phyloP scores from a whole-genome alignment of 345 rosid genomes.

The Lepidium sativum region DNA sequence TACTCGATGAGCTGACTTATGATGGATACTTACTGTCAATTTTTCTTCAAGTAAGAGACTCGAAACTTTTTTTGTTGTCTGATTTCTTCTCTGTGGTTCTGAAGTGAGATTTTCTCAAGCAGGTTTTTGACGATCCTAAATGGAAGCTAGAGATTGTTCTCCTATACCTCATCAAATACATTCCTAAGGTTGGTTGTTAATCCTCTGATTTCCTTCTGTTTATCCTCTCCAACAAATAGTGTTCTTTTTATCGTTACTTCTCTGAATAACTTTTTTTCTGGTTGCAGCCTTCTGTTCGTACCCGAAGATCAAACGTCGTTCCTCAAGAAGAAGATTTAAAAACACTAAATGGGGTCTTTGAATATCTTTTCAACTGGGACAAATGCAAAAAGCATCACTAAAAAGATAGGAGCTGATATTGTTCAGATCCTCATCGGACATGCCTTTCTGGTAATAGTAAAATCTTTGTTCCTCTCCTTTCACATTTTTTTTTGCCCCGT shows the following conservation, averaged over 20 bases:
- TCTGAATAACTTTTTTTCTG: neutral
- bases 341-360: slow-evolving; percentile 47
- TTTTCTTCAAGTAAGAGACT: slow-evolving; percentile 52
- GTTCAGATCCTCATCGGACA: slow-evolving; percentile 76
- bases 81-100: neutral
- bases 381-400: slow-evolving; percentile 38
- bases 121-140: slow-evolving; percentile 62
- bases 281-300: slow-evolving; percentile 54
- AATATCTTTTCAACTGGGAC: slow-evolving; percentile 40
- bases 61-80: neutral
- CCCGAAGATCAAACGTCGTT: slow-evolving; percentile 50
- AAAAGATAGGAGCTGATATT: slow-evolving; percentile 42
- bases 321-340: slow-evolving; percentile 27
- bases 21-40: slow-evolving; percentile 39
- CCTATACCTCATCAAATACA: slow-evolving; percentile 61
- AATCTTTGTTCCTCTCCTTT: slow-evolving; percentile 1
- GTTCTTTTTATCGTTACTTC: neutral
- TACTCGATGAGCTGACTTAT: slow-evolving; percentile 66
- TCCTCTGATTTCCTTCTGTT: neutral
- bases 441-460: slow-evolving; percentile 55
- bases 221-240: too few species aligned
- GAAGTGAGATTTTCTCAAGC: slow-evolving; percentile 17
- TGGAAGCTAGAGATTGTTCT: slow-evolving; percentile 75
- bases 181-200: slow-evolving; percentile 38
- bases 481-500: neutral